A percentile compares a stretch with the other conserved stretches of the same genome.
Conservation (phyloP, 2,329 filamentous ascomycete species). For the Exophiala mesophila region DNA sequence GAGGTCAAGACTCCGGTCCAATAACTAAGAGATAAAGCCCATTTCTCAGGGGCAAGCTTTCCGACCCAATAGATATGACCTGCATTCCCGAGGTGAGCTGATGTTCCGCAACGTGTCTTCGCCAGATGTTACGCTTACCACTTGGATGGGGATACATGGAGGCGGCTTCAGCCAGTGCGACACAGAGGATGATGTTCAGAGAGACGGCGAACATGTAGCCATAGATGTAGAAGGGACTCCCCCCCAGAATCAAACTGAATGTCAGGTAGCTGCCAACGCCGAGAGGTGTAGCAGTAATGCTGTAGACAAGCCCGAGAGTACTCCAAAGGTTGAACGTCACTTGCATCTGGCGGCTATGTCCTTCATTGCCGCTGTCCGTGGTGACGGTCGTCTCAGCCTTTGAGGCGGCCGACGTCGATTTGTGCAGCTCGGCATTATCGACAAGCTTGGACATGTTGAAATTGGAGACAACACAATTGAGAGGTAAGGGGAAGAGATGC, state of each 20-base stretch:
- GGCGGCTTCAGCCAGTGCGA: not conserved
- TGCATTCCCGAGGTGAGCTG: not conserved
- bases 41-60: conserved; percentile 42
- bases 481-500: too few species aligned
- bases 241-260: conserved; percentile 1
- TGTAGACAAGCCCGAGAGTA: conserved; percentile 2
- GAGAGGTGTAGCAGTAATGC: conserved; percentile 1
- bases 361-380: not conserved
- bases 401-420: not conserved
- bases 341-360: not conserved
- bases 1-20: conserved; percentile 50
- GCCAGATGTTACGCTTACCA: not conserved
- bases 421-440: too few species aligned
- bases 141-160: not conserved
- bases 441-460: too few species aligned
- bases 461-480: too few species aligned
- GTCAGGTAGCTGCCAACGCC: conserved; percentile 2
- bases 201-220: not conserved
- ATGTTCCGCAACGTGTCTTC: too few species aligned
- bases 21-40: conserved; percentile 45
- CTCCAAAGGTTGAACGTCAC: conserved; percentile 4
- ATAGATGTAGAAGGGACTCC: not conserved
- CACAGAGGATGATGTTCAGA: not conserved
- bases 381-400: not conserved
- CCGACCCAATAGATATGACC: conserved; percentile 8